phyloP scores from a whole-genome alignment of 331 rosid species.

The Acacia concinna region DNA sequence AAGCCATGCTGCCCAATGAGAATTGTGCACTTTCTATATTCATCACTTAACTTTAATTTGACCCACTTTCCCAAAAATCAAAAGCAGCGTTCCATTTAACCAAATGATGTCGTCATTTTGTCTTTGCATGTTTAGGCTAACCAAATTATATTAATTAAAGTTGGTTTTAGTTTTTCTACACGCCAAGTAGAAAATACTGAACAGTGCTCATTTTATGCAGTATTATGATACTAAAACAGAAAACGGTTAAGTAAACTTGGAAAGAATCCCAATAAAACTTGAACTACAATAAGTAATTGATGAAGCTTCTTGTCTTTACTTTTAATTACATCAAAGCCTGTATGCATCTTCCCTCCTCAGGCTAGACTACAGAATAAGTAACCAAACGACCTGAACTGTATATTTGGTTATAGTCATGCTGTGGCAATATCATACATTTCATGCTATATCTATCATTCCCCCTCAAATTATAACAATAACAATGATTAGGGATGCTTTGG shows the following conservation, averaged over 20 bases:
- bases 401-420: too few species aligned
- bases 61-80: background rate
- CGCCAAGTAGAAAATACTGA: background rate
- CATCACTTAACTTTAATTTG: background rate
- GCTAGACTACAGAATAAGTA: too few species aligned
- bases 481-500: too few species aligned
- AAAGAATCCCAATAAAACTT: too few species aligned
- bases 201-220: background rate
- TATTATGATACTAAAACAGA: too few species aligned
- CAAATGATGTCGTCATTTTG: background rate
- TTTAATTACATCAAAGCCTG: background rate
- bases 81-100: background rate
- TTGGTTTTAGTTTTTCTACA: background rate
- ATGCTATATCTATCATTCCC: too few species aligned
- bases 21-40: background rate
- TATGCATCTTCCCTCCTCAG: background rate
- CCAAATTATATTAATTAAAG: background rate
- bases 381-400: too few species aligned
- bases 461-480: too few species aligned
- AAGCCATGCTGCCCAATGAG: background rate
- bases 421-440: too few species aligned
- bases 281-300: too few species aligned
- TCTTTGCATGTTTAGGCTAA: background rate
- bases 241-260: too few species aligned
- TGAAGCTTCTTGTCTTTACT: background rate